phyloP scores from a whole-genome alignment of 2,329 filamentous ascomycete species.

The Colletotrichum sansevieriae region DNA sequence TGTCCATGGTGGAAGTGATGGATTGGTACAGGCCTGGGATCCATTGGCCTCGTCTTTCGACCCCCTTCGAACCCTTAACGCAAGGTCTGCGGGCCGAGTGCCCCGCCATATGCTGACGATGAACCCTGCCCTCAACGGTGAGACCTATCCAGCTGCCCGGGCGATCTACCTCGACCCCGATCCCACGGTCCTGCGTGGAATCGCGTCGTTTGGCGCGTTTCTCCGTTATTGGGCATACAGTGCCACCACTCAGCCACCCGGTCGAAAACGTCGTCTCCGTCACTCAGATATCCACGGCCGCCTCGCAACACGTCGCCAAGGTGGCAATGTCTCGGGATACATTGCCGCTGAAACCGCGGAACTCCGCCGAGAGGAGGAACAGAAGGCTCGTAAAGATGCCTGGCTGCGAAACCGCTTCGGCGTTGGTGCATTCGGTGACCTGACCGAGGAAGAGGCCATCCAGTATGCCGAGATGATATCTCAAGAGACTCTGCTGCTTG shows the following conservation, averaged over 20 bases:
- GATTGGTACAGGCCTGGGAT: constrained; percentile 96
- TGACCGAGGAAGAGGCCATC: constrained; percentile 75
- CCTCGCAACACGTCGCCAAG: constrained; percentile 64
- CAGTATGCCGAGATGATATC: constrained; percentile 76
- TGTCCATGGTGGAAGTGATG: constrained; percentile 94
- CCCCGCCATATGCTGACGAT: constrained; percentile 75
- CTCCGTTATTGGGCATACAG: constrained; percentile 95
- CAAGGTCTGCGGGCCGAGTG: constrained; percentile 83
- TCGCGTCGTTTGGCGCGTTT: constrained; percentile 88
- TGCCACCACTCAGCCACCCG: constrained; percentile 80
- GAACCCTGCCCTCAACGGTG: constrained; percentile 72
- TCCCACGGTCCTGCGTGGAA: constrained; percentile 84
- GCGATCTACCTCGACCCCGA: constrained; percentile 91
- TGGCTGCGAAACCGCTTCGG: constrained; percentile 86
- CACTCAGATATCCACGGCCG: constrained; percentile 73
- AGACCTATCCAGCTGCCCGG: constrained; percentile 84
- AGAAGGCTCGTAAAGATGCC: constrained; percentile 75
- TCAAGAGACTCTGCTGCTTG: constrained; percentile 68
- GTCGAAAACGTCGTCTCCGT: constrained; percentile 82
- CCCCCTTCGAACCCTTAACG: constrained; percentile 88
- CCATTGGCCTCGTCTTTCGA: constrained; percentile 84
- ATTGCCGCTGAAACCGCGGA: constrained; percentile 90
- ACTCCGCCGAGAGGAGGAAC: constrained; percentile 78
- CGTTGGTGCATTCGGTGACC: constrained; percentile 75
- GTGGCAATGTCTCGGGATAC: constrained; percentile 81